Percentiles rank a stretch among this genome's conserved stretches.
phyloP scores from a whole-genome alignment of 164 flowering plant species.

The Malania oleifera region DNA sequence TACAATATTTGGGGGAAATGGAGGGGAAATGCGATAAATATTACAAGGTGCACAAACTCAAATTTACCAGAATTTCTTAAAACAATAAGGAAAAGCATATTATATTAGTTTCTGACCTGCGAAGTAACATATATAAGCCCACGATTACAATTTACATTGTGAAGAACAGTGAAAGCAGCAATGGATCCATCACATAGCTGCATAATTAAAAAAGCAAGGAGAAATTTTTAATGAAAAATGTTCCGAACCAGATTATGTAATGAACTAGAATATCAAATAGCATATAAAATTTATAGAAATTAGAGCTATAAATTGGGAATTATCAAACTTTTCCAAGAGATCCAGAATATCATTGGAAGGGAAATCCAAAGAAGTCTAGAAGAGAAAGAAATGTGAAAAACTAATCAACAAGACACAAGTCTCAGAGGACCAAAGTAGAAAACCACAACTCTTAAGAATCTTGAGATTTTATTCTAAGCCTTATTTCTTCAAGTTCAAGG shows the following conservation, averaged over 20 bases:
- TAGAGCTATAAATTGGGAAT: no score
- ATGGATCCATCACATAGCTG: slow-evolving; percentile 97
- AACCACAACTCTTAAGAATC: no score
- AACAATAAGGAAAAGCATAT: background rate
- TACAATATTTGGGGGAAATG: slow-evolving; percentile 15
- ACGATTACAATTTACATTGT: slow-evolving; percentile 96
- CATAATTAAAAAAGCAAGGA: slow-evolving; percentile 8
- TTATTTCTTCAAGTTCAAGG: no score
- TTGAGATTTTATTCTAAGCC: no score
- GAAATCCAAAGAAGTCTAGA: no score
- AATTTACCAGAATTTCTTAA: background rate
- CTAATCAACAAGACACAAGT: no score
- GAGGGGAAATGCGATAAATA: background rate
- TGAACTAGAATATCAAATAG: no score
- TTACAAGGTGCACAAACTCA: slow-evolving; percentile 3
- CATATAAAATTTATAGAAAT: background rate
- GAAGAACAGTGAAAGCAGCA: slow-evolving; percentile 91
- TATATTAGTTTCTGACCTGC: slow-evolving; percentile 41
- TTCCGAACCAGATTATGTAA: background rate
- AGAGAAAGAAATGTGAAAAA: no score
- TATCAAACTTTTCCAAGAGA: no score
- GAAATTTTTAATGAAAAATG: background rate
- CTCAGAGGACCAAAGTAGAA: no score
- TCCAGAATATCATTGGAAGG: no score
- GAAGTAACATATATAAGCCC: slow-evolving; percentile 94